phyloP scores from a whole-genome alignment of 768 basidiomycete genomes.

The Phlegmacium glaucopus region DNA sequence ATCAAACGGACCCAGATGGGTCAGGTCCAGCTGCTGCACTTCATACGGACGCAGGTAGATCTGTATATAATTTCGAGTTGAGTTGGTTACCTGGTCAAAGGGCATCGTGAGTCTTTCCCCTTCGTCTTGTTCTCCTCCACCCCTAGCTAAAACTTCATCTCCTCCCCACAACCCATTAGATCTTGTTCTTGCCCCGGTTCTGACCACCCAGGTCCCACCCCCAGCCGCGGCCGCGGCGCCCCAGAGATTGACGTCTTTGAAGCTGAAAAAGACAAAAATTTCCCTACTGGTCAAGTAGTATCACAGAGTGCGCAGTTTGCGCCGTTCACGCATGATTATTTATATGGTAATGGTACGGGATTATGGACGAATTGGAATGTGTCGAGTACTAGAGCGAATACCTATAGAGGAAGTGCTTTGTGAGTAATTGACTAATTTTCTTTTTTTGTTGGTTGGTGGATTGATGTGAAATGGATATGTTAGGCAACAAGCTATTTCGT shows the following conservation, averaged over 20 bases:
- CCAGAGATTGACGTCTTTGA: constrained; percentile 87
- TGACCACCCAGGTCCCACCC: constrained; percentile 73
- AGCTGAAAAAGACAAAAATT: constrained; percentile 55
- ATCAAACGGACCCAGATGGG: constrained; percentile 56
- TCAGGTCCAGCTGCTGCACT: constrained; percentile 61
- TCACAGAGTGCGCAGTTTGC: too few relatives aligned
- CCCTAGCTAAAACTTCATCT: neutral
- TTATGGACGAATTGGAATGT: too few relatives aligned
- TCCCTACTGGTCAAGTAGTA: too few relatives aligned
- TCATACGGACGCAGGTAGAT: constrained; percentile 42
- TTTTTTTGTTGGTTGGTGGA: too few relatives aligned
- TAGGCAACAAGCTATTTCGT: constrained; percentile 45
- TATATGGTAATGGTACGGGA: too few relatives aligned
- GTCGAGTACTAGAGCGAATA: too few relatives aligned
- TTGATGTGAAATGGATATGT: too few relatives aligned
- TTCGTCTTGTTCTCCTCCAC: neutral
- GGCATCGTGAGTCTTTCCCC: constrained; percentile 47
- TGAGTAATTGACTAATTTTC: too few relatives aligned
- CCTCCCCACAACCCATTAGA: constrained; percentile 24
- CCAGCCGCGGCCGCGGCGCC: constrained; percentile 57
- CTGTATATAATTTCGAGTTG: constrained; percentile 54
- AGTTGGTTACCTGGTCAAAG: constrained; percentile 79
- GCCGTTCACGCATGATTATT: too few relatives aligned
- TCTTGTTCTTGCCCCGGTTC: constrained; percentile 74
- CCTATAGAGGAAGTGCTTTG: too few relatives aligned